These are phyloP conservation scores for Westerdykella sp. DNA, from an alignment of 2,329 filamentous ascomycete genomes.

Conservation along the genomic window DNA sequence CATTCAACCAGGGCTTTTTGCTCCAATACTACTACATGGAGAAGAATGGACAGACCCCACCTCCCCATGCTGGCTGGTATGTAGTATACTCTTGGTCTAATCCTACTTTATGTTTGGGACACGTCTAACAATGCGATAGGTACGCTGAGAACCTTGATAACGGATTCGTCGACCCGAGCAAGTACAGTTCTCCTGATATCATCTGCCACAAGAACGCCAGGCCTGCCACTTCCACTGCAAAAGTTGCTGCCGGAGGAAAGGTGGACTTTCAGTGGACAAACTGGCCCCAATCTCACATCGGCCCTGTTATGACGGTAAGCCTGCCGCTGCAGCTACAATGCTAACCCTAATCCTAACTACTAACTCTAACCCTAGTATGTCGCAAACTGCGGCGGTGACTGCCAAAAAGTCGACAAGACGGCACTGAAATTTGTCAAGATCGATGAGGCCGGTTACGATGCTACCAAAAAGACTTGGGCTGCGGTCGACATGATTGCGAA, in stretches of 20 bases:
- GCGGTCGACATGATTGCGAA: constrained; percentile 38
- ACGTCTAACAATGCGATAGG: constrained; percentile 36
- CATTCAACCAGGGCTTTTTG: constrained; percentile 41
- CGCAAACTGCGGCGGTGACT: constrained; percentile 28
- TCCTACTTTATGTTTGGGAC: constrained; percentile 44
- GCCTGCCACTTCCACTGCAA: constrained; percentile 46
- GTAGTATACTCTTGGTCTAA: constrained; percentile 41
- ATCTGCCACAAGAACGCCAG: constrained; percentile 56
- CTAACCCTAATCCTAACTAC: too few species aligned
- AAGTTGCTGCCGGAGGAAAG: constrained; percentile 55
- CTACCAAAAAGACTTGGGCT: constrained; percentile 32
- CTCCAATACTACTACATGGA: constrained; percentile 38
- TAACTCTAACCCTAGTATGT: too few species aligned
- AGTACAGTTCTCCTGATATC: constrained; percentile 38
- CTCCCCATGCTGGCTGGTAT: constrained; percentile 49
- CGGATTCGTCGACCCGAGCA: constrained; percentile 29
- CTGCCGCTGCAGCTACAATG: too few species aligned
- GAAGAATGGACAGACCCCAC: constrained; percentile 18
- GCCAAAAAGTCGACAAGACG: constrained; percentile 30
- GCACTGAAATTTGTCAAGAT: constrained; percentile 37
- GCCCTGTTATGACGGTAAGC: constrained; percentile 37
- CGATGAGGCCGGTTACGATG: constrained; percentile 25
- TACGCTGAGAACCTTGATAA: constrained; percentile 35
- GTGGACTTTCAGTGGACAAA: constrained; percentile 50
- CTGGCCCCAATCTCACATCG: constrained; percentile 35